Base-by-base conservation (phyloP, 441 rosid genomes). In the Omphalea diandra region DNA sequence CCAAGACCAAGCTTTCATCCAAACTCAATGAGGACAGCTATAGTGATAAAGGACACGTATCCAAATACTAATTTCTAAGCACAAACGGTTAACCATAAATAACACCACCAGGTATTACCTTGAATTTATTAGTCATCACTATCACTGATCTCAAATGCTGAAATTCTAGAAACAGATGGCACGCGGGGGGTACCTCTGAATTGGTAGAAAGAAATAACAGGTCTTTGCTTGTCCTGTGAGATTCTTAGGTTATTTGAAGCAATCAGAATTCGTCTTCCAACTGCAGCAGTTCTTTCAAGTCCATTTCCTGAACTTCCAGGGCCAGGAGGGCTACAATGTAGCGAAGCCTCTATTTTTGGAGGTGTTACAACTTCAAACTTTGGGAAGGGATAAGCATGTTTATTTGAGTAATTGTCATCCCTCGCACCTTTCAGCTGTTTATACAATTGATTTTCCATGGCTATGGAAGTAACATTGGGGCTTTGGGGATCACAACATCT, bases 131-230 rank as follows among this genome's bases (percentile, higher is more conserved):
- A 83, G 65, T 81, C 82, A 40, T 84, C 88, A 22, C 46, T 74
- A 74, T 82, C 76, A 2, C 90, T 84, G 38, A 90, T 79, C 76
- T 88, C 84, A 67, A 85, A 90, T 58, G 72, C 87, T 31, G 72
- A n/a, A 74, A 70, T 78, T 62, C 73, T 87, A 33, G 77, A 72
- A 61, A 71, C 53, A 73, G 69, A 76, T 40, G 77, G 20, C 12
- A 75, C 12, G 33, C 17, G 67, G 57, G 53, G 47, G 24, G 38
- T 24, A 38, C 63, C 71, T 81, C 75, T 76, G 79, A 73, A 56
- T 74, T 67, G 82, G 76, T 63, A 66, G 15, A 79, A 72, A 72
- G 80, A 81, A 67, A 77, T 61, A 63, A 47, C 15, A 14, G 84
- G 70, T 29, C 57, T 71, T 68, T 54, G 75, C 69, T 68, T 80